These are phyloP conservation scores for Aspergillus panamensis DNA, from an alignment of 495 filamentous ascomycete species.

Conservation along the genomic window DNA sequence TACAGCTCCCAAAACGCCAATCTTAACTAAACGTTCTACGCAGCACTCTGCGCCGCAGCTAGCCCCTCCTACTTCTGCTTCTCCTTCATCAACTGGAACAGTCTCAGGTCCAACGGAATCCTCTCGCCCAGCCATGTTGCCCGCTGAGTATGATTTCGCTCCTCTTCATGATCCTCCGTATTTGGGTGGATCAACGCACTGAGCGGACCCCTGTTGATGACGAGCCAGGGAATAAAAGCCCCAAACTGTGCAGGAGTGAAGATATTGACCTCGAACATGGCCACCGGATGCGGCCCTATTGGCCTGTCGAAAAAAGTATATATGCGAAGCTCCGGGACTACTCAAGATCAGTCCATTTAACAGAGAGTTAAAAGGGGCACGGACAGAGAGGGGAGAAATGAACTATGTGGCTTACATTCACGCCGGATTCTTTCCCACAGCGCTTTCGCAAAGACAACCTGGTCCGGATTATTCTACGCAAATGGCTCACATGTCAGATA, in stretches of 20 bases:
- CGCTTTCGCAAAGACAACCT: constrained; percentile 62
- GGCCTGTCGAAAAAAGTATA: constrained; percentile 75
- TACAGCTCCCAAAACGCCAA: neutral
- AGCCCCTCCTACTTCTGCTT: constrained; percentile 24
- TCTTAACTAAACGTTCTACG: neutral
- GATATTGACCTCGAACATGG: constrained; percentile 90
- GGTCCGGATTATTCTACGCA: constrained; percentile 52
- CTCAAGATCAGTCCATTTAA: neutral
- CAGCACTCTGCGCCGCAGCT: constrained; percentile 13
- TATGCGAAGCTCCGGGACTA: constrained; percentile 82
- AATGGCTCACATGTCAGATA: neutral
- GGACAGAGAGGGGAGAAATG: neutral
- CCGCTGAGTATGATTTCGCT: constrained; percentile 68
- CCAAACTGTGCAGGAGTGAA: constrained; percentile 85
- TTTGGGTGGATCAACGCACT: constrained; percentile 82
- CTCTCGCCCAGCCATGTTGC: constrained; percentile 84
- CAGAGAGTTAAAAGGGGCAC: neutral
- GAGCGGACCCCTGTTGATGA: constrained; percentile 78
- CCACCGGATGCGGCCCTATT: constrained; percentile 76
- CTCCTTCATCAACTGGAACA: constrained; percentile 51
- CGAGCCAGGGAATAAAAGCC: constrained; percentile 80
- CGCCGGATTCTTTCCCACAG: constrained; percentile 74
- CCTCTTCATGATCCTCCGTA: constrained; percentile 53
- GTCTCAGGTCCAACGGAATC: constrained; percentile 61
- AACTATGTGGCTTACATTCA: constrained; percentile 57